These are phyloP conservation scores for Rhododendron ferrugineum DNA, from an alignment of 148 eudicot genomes.

Conservation along the genomic window DNA sequence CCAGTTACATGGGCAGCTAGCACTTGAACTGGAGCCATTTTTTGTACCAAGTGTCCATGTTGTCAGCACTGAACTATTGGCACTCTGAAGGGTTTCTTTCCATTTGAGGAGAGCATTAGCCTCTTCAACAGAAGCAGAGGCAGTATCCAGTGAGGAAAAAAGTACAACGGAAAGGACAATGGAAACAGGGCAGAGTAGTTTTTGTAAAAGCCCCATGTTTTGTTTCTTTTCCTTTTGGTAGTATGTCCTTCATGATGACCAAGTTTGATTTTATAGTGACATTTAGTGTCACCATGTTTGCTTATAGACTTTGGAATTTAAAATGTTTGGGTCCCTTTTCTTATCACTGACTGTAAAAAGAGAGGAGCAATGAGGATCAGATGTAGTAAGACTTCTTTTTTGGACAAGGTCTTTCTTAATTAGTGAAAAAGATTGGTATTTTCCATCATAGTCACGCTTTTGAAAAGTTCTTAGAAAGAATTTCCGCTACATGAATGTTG, in stretches of 20 bases:
- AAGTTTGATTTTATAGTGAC: not conserved
- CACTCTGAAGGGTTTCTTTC: constrained; percentile 26
- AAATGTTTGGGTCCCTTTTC: not conserved
- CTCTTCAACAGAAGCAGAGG: constrained; percentile 24
- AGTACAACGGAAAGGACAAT: not conserved
- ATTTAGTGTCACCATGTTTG: not conserved
- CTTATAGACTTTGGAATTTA: not conserved
- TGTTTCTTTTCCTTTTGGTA: not conserved
- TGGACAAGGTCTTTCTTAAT: not conserved
- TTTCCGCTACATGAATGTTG: not conserved
- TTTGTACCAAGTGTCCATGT: constrained; percentile 28
- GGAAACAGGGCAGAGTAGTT: not conserved
- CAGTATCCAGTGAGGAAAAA: not conserved
- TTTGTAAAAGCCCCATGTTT: not conserved
- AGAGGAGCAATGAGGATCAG: not conserved
- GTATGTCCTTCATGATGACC: not conserved
- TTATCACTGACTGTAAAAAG: not conserved
- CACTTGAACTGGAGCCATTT: not conserved
- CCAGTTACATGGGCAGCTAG: constrained; percentile 32
- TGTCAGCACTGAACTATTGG: constrained; percentile 21
- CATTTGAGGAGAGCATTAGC: constrained; percentile 30
- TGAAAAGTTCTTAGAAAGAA: not conserved
- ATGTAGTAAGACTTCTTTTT: not conserved
- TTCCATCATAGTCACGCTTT: not conserved
- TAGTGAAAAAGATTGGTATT: not conserved